Evolutionary conservation across 352 stramenopile species (phyloP), one percentile per base, ranked within the genome.

Genomic region (Pythium guiyangense): DNA sequence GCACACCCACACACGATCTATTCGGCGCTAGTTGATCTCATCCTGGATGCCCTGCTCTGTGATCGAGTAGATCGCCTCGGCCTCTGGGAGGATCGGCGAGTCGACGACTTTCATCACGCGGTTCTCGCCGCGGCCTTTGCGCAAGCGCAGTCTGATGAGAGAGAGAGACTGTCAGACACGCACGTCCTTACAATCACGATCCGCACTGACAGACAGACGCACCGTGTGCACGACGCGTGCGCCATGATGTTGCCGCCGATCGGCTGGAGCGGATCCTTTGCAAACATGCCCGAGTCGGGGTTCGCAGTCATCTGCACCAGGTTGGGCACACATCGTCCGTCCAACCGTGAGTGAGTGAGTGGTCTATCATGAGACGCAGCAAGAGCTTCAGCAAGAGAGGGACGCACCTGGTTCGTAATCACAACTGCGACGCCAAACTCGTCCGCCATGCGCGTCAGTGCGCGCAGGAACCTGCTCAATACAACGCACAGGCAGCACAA

Each of bases 361-460:
- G 25, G 27, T 18, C 15, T 11, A 6, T n/a, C 2, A 4, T 26
- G n/a, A 42, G 26, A n/a, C 8, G 49, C n/a, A 17, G n/a, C 27
- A 60, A 31, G n/a, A n/a, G n/a, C n/a, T n/a, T n/a, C 44, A 25
- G 15, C 20, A 55, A 48, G 46, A 9, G 15, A 48, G 6, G n/a
- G n/a, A n/a, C n/a, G 25, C 54, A 92, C 86, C 73, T 94, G 86
- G 59, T 96, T 96, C 39, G 86, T 92, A 57, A 93, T 93, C 22
- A 94, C 85, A 22, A 94, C 90, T 12, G 97, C 97, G 39, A 99
- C 96, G n/a, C 97, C 97, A 73, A 99, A 99, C 70, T 99, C 97
- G 64, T 99, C 97, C 0, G 94, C 90, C 77, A 99, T 96, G 47
- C 96, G 78, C 48, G 96, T 99, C 27, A 99, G 72, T 49, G 98